Evolutionary conservation across 2,329 filamentous ascomycete species (phyloP).

Genomic region (Fusarium ramigenum): DNA sequence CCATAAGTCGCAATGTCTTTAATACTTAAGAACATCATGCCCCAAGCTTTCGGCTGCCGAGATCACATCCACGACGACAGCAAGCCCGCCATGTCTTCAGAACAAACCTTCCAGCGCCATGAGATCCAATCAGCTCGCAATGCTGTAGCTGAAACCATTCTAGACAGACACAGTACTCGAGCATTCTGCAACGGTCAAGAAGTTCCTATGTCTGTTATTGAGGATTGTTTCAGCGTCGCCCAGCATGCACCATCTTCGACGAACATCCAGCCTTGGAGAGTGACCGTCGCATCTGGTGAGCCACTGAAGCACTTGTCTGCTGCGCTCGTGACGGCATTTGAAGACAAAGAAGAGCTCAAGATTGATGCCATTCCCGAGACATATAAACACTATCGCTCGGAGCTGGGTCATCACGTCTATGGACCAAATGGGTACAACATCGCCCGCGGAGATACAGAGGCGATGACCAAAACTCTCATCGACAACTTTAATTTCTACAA

Average conservation of each 20-base stretch:
- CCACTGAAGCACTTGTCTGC: neutral
- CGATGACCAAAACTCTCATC: constrained; percentile 4
- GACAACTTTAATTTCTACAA: constrained; percentile 33
- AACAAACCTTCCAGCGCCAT: neutral
- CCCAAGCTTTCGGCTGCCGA: neutral
- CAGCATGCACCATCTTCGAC: constrained; percentile 20
- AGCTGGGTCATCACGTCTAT: constrained; percentile 24
- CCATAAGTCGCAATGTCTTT: neutral
- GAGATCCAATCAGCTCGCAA: neutral
- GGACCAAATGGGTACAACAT: constrained; percentile 27
- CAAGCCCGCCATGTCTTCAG: neutral
- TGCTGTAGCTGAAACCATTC: neutral
- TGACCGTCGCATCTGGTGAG: constrained; percentile 3
- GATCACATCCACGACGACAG: neutral
- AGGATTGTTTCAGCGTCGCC: constrained; percentile 16
- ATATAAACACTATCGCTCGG: constrained; percentile 14
- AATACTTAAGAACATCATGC: neutral
- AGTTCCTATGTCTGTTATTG: neutral
- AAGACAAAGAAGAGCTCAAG: neutral
- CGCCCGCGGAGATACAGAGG: constrained; percentile 1
- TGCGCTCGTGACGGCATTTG: neutral
- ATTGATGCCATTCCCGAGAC: constrained; percentile 3
- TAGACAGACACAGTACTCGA: constrained; percentile 7
- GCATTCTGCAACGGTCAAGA: constrained; percentile 6
- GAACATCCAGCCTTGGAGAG: constrained; percentile 19